Evolutionary conservation across 257 asterid genomes (phyloP).

Genomic region (Catharanthus roseus): DNA sequence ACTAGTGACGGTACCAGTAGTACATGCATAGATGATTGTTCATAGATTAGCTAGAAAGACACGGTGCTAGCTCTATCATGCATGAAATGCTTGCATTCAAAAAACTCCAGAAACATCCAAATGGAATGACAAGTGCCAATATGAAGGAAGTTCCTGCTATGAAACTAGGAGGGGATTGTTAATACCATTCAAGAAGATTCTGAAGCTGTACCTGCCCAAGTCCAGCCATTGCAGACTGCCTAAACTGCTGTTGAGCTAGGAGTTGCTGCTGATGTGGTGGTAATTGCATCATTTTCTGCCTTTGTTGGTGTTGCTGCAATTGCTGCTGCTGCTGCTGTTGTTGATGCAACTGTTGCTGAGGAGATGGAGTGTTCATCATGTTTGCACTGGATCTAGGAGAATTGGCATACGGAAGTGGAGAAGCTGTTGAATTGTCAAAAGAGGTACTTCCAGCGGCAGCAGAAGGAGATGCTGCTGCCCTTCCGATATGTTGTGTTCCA

Average conservation of each 20-base stretch:
- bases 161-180: not conserved
- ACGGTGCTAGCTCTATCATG: not conserved
- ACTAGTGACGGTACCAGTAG: not conserved
- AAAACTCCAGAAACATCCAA: not conserved
- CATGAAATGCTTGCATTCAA: not conserved
- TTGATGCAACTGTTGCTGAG: slow-evolving; percentile 73
- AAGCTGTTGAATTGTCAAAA: slow-evolving; percentile 73
- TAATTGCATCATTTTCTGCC: slow-evolving; percentile 87
- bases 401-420: slow-evolving; percentile 82
- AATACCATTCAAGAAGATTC: slow-evolving; percentile 6
- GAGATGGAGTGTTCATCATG: slow-evolving; percentile 96
- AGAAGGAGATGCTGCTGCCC: slow-evolving; percentile 91
- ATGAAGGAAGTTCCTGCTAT: not conserved
- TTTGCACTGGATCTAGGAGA: slow-evolving; percentile 86
- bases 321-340: slow-evolving; percentile 59
- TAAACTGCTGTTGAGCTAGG: slow-evolving; percentile 71
- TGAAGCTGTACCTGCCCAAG: slow-evolving; percentile 67
- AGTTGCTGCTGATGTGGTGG: slow-evolving; percentile 78
- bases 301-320: slow-evolving; percentile 45
- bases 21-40: not conserved
- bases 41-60: not conserved
- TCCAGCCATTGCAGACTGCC: slow-evolving; percentile 78
- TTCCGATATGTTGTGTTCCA: slow-evolving; percentile 67
- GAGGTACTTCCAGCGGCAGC: slow-evolving; percentile 54
- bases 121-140: not conserved